Conservation (phyloP, 179 eudicot species). For the Beta lomatogona region DNA sequence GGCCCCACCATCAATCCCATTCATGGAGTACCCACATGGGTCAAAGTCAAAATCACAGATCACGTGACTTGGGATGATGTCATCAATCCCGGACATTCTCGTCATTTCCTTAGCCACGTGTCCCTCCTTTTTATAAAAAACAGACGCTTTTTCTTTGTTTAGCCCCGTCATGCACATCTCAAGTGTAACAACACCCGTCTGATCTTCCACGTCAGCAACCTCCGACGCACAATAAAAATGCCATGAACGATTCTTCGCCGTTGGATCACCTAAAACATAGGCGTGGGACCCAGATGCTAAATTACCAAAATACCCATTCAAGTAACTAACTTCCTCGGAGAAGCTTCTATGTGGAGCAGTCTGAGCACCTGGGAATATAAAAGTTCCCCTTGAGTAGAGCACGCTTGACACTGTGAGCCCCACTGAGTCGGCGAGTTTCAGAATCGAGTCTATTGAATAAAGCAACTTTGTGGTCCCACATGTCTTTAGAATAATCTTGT, state of each 20-base stretch:
- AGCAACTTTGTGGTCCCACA: slow-evolving; percentile 52
- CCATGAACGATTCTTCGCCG: slow-evolving; percentile 39
- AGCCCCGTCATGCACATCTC: slow-evolving; percentile 78
- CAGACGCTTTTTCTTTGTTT: slow-evolving; percentile 38
- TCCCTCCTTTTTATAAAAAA: slow-evolving; percentile 39
- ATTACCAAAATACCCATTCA: slow-evolving; percentile 46
- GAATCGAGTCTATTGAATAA: slow-evolving; percentile 39
- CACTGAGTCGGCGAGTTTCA: slow-evolving; percentile 33
- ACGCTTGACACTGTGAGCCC: slow-evolving; percentile 40
- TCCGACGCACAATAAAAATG: slow-evolving; percentile 55
- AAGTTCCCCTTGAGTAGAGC: slow-evolving; percentile 46
- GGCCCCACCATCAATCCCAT: slow-evolving; percentile 55
- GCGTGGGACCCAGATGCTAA: slow-evolving; percentile 51
- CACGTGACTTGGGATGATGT: slow-evolving; percentile 46
- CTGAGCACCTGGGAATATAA: slow-evolving; percentile 44
- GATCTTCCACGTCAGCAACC: slow-evolving; percentile 17
- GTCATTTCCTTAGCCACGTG: slow-evolving; percentile 48
- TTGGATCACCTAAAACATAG: slow-evolving; percentile 56
- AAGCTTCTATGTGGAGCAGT: slow-evolving; percentile 43
- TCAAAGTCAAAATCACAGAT: slow-evolving; percentile 72
- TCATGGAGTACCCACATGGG: slow-evolving; percentile 81
- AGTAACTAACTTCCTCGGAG: slow-evolving; percentile 46
- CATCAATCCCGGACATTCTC: slow-evolving; percentile 43
- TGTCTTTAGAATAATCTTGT: slow-evolving; percentile 41
- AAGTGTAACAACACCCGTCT: slow-evolving; percentile 24